Evolutionary conservation across 2,329 filamentous ascomycete species (phyloP), one percentile per base, ranked within the genome.

Genomic region (Tolypocladium paradoxum): DNA sequence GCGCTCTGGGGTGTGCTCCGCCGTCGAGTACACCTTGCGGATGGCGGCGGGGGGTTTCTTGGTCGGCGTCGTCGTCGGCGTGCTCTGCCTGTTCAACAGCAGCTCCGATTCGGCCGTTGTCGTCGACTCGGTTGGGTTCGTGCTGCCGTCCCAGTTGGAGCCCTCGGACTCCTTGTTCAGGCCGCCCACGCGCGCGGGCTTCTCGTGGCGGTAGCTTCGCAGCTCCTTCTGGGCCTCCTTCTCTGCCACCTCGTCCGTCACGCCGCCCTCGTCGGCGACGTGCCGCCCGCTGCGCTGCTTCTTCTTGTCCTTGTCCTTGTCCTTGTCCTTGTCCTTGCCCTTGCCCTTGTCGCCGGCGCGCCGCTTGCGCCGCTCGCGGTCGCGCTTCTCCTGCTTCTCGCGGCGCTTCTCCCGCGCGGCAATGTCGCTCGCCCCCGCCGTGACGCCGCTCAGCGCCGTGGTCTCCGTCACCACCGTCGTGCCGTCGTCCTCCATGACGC

Each of bases 111-210:
- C 43, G 43, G 51, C 22, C 20, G 66, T 65, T 50, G 82, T 76
- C 60, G 76, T 79, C 35, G 83, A 84, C 64, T 79, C 80, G 59
- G 85, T 83, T 49, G 85, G 85, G 68, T 81, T 83, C 20, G 78
- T 82, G 14, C 76, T 81, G 46, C 88, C 88, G 65, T 95, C 88
- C 78, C 89, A 95, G 59, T 82, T 75, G 55, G 83, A 87, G 56
- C 85, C 87, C 60, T 96, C 92, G 45, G 84, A 78, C 60, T 87
- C 77, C 62, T 85, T 84, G 71, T 97, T 97, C 68, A 97, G 74
- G 22, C 92, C 92, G 36, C 92, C 92, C 2, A 97, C 90, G 50
- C 87, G 81, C 0, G 92, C 92, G 2, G 90, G 76, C 67, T 85
- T 88, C 72, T 97, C 92, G 64, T 90, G 79, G 27, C 91, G 87